Evolutionary conservation across 78 protist genomes (phyloP).

Genomic region (Isochrysis galbana): DNA sequence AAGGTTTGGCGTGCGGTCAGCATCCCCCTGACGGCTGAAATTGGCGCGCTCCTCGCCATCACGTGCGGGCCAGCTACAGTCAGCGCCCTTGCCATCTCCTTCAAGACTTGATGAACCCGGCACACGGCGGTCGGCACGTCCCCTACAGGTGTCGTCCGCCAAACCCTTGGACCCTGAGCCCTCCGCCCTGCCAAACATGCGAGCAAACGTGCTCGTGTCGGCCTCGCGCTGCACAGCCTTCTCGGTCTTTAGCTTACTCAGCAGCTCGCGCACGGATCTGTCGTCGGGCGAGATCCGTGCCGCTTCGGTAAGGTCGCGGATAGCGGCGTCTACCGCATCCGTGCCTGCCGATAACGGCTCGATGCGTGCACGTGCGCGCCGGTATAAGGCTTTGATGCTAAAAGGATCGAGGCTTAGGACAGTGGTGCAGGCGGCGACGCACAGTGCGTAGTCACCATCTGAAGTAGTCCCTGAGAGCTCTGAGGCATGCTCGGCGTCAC

Average conservation of each 20-base stretch:
- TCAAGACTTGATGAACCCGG: no score
- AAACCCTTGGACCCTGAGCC: background rate
- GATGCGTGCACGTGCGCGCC: slow-evolving; percentile 13
- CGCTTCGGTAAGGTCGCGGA: background rate
- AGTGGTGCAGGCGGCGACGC: background rate
- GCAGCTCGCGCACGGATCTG: background rate
- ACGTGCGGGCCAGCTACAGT: no score
- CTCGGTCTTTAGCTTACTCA: background rate
- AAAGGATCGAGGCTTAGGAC: background rate
- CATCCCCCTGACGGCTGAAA: background rate
- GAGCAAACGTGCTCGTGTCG: background rate
- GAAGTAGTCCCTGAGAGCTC: no score
- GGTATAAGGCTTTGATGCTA: background rate
- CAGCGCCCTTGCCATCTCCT: no score
- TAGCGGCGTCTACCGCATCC: background rate
- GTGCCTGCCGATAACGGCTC: background rate
- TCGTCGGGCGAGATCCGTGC: background rate
- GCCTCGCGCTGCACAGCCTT: background rate
- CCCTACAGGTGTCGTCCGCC: no score
- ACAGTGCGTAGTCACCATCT: background rate
- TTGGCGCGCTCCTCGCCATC: background rate
- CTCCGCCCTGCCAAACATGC: background rate
- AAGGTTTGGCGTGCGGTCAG: background rate
- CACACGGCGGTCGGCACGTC: no score
- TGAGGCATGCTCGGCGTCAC: no score